Base-by-base conservation (phyloP, 441 rosid species). In the Gossypium aridum region DNA sequence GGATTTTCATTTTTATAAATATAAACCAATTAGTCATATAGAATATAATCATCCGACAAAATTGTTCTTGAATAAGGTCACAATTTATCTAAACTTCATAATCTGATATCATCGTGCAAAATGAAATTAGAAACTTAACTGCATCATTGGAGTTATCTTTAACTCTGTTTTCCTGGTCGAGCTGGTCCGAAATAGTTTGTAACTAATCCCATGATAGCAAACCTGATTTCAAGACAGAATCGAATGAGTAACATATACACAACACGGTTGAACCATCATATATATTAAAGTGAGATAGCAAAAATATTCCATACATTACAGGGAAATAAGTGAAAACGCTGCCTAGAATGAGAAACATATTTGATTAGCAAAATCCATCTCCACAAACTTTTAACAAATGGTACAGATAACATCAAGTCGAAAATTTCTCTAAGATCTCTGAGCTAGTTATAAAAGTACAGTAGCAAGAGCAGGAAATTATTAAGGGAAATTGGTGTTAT, bases 131-230 rank as follows among this genome's bases (percentile, higher is more conserved):
- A 72, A 7, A 23, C 70, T 47, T 16, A 45, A 53, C 75, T 39
- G 13, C 68, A 22, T 16, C 43, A 61, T 55, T 16, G n/a, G 16
- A 60, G 71, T 66, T 10, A 60, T 66, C 74, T 61, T 83, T 51
- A 90, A 77, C 89, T 84, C 81, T 84, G 81, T 8, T 85, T 25
- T 37, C 81, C 86, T 2, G 93, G 89, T 81, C 94, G 93, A 74
- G 91, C 73, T 66, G 95, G 91, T 7, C 98, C 98, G 34, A 92
- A 75, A 88, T 91, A 92, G 82, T 91, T 94, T 76, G 97, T 89
- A 69, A 89, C 98, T 87, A 92, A 78, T 37, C 98, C 98, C 98
- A 94, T 94, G 68, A 94, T 81, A 39, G 97, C 97, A 85, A 92
- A 94, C 98, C 98, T 94, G 89, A 73, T 73, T 19, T 26, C 20